Evolutionary conservation across 192 early-diverging fungal genomes (phyloP), one percentile per base, ranked within the genome.

Genomic region (Pecoramyces ruminantium): DNA sequence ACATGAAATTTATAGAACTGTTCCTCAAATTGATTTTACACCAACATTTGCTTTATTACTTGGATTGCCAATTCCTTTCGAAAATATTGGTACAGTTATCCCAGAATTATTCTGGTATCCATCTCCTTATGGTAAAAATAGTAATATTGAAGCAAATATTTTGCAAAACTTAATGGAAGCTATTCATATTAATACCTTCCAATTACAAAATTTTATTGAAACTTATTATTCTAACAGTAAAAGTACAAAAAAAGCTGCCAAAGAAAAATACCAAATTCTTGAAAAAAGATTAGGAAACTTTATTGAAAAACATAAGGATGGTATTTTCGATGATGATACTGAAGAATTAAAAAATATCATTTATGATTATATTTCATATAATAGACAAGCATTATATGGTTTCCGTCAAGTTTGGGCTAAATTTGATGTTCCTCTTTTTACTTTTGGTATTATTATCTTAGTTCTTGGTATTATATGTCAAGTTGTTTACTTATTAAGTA

Each of bases 21-120:
- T 96, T 1, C 86, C 93, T 21, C 97, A 99, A 85, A 96, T 98
- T 77, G 95, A 99, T 83, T 83, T 98, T 27, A 95, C 97, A 0
- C 92, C 96, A 21, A 97, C 95, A 0, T 83, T 99, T 25, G 83
- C 94, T 4, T 84, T 94, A 29, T 81, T 94, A 30, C 84, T 99
- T 78, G 94, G 93, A 18, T 82, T 96, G 0, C 95, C 95, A 0
- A 94, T 97, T 80, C 96, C 97, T 3, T 97, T 94, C 87, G 95
- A 95, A 80, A 99, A 94, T 83, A 85, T 99, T 30, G 97, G 97
- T 4, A 87, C 91, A 0, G 83, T 94, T 15, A 93, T 99, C 28
- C 96, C 97, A 1, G 95, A 99, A 83, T 83, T 96, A 11, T 92
- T 99, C 79, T 89, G 87, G 79, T 30, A 16, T 28, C 29, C 13